Base-by-base conservation (phyloP, 495 filamentous ascomycete genomes). In the Neurospora sp. region DNA sequence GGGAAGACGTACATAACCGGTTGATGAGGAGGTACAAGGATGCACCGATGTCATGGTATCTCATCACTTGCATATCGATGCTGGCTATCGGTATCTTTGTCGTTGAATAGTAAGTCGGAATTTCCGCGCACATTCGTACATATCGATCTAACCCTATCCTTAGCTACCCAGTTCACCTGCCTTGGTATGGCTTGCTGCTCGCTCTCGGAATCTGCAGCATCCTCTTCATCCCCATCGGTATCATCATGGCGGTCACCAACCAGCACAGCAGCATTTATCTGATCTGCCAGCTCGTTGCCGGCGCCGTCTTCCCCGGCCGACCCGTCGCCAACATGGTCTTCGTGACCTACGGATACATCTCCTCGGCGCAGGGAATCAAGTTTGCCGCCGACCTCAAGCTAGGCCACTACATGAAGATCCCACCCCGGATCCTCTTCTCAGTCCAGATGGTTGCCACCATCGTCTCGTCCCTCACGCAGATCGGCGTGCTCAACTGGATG, bases 321-420 rank as follows among this genome's bases (percentile, higher is more conserved):
- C 93, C 93, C 0, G 90, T 96, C 16, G 92, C 93, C 41, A 94
- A 96, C 76, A 95, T 95, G 89, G 92, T 95, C 48, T 96, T 96
- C 78, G 91, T 92, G 59, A 96, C 92, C 8, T 94, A 95, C 76
- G 92, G 92, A 39, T 91, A 92, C 80, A 94, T 94, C 74, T 91
- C 90, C 2, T 92, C 90, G 2, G 90, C 91, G 6, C 92, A 97
- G 82, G 93, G 93, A 41, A 87, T 97, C 71, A 94, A 94, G 78
- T 96, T 96, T 81, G 89, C 93, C 4, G 88, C 92, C 23, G 93
- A 97, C 78, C 85, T 96, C 72, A 97, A 97, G 79, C 88, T 96
- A 0, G 94, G 94, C 39, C 92, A 95, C 78, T 96, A 97, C 80
- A 95, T 96, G 92, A 96, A 97, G 81, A 94, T 97, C 70, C 93